phyloP scores from a whole-genome alignment of 2,329 filamentous ascomycete species.

The Paramyrothecium sp. region DNA sequence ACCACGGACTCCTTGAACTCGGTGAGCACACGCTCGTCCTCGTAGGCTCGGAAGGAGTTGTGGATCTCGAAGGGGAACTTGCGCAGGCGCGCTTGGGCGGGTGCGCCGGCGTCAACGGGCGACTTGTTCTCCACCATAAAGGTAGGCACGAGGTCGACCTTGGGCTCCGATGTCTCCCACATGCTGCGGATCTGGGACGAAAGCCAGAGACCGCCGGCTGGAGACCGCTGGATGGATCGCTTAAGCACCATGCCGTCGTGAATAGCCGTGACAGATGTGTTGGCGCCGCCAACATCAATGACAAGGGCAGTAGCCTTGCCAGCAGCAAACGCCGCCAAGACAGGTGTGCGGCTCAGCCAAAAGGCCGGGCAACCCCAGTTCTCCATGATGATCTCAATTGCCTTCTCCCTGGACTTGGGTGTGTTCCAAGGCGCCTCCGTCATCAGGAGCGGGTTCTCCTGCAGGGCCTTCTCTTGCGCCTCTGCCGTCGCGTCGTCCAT shows the following conservation, averaged over 20 bases:
- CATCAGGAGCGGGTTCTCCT: slow-evolving; percentile 88
- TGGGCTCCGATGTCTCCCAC: slow-evolving; percentile 67
- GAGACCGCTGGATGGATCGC: slow-evolving; percentile 82
- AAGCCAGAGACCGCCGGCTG: slow-evolving; percentile 84
- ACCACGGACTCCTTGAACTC: slow-evolving; percentile 99
- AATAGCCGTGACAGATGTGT: slow-evolving; percentile 84
- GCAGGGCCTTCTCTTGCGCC: slow-evolving; percentile 71
- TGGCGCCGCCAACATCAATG: slow-evolving; percentile 85
- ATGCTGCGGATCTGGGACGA: slow-evolving; percentile 83
- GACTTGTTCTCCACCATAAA: slow-evolving; percentile 87
- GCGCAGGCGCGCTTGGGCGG: slow-evolving; percentile 73
- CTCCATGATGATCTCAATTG: slow-evolving; percentile 96
- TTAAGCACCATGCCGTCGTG: slow-evolving; percentile 94
- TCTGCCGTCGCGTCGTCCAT: slow-evolving; percentile 49
- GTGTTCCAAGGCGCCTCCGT: slow-evolving; percentile 94
- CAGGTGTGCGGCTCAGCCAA: slow-evolving; percentile 85
- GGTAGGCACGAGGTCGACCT: slow-evolving; percentile 76
- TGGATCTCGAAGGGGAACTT: slow-evolving; percentile 62
- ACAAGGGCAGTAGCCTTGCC: slow-evolving; percentile 93
- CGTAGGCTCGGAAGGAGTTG: slow-evolving; percentile 74
- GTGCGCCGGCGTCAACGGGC: slow-evolving; percentile 80
- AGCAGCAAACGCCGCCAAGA: slow-evolving; percentile 86
- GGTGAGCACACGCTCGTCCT: slow-evolving; percentile 90
- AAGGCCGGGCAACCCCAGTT: slow-evolving; percentile 94
- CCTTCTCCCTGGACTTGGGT: slow-evolving; percentile 84